Evolutionary conservation across 2,329 filamentous ascomycete species (phyloP), one percentile per base, ranked within the genome.

Genomic region (Cladosporium colombiae): DNA sequence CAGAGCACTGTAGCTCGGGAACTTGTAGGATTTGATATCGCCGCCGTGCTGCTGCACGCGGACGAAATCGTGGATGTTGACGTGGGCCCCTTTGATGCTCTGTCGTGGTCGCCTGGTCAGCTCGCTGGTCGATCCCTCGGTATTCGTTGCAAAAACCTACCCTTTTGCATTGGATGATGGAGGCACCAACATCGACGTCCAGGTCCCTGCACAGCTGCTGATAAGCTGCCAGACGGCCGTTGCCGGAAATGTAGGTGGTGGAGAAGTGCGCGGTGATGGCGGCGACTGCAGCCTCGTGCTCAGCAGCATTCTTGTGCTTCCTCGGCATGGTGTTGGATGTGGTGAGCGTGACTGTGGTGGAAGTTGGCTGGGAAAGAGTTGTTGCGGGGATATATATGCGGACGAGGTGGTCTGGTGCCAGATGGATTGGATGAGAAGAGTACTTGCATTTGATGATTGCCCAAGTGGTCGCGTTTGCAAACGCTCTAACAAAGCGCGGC

Each of bases 31-130:
- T 3, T 29, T 29, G 27, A 29, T 29, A n/a, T 57, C 55, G 10
- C 55, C 55, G 8, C 60, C 46, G 21, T 5, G 4, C 35, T 52
- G 10, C 46, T 62, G 31, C 27, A 50, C 60, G 14, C 49, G 49
- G n/a, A 62, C 49, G 31, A 62, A 50, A 21, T 62, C 60, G 49
- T 37, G 31, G 14, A 62, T 62, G 60, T 62, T 62, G 60, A 62
- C 31, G n/a, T 55, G 11, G 21, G 49, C 49, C 21, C 31, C 8
- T 18, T 44, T 62, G 46, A 62, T n/a, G 49, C 40, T 62, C 59
- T 62, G 46, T 7, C 7, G 21, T 21, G 31, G 21, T 37, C 0
- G 7, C 18, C 7, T 10, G 5, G 16, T 53, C 7, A 53, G 50
- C 8, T 31, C 14, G 4, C 18, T 2, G 10, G 25, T 16, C 6